phyloP scores from a whole-genome alignment of 1,284 basidiomycete species.

The Golubevia sp. region DNA sequence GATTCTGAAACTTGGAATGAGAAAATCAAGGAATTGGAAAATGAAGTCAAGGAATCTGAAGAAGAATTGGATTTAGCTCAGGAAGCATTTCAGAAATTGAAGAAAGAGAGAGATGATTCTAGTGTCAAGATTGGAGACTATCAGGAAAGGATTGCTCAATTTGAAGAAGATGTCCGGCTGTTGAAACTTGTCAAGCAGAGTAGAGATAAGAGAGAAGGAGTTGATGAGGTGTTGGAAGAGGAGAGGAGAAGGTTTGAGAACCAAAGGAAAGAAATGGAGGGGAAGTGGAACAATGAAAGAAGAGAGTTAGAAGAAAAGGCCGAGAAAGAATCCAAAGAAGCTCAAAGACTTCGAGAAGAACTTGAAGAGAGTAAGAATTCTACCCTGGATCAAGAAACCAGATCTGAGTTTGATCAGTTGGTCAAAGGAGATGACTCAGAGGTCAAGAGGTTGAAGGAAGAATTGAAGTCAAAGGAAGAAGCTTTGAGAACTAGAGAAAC shows the following conservation, averaged over 20 bases:
- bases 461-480: not conserved
- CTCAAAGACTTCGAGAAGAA: not conserved
- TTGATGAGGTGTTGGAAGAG: not conserved
- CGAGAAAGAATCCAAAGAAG: constrained; percentile 11
- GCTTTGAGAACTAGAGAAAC: not conserved
- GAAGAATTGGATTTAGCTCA: constrained; percentile 32
- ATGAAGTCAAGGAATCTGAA: constrained; percentile 6
- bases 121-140: constrained; percentile 10
- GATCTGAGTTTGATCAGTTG: constrained; percentile 11
- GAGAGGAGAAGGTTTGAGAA: constrained; percentile 2
- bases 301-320: constrained; percentile 15
- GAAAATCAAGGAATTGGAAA: not conserved
- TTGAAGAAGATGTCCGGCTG: constrained; percentile 24
- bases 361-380: not conserved
- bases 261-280: not conserved
- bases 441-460: not conserved
- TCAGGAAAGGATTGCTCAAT: not conserved
- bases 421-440: constrained; percentile 3
- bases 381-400: not conserved
- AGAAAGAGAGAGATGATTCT: constrained; percentile 31
- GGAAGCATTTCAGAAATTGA: constrained; percentile 22
- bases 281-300: constrained; percentile 15
- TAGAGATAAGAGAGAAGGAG: constrained; percentile 5
- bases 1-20: constrained; percentile 5
- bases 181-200: constrained; percentile 23